Evolutionary conservation across 2,329 filamentous ascomycete species (phyloP).

Genomic region (Xylaria sp.): DNA sequence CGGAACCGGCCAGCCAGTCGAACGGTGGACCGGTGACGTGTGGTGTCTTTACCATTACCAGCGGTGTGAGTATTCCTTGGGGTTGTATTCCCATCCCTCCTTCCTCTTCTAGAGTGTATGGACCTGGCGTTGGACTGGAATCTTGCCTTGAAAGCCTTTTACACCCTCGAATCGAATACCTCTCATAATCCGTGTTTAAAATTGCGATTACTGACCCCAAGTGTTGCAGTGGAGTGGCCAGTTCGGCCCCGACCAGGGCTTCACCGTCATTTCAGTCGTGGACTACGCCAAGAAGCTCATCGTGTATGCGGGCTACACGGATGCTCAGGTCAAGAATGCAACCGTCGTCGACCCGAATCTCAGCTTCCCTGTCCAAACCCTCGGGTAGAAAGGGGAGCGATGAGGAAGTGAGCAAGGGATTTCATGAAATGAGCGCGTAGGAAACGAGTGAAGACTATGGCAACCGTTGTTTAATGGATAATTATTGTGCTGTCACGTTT

Average conservation of each 20-base stretch:
- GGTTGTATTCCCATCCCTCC: not conserved
- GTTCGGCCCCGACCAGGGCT: conserved; percentile 64
- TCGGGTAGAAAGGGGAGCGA: conserved; percentile 20
- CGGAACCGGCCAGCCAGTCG: conserved; percentile 50
- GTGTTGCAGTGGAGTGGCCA: conserved; percentile 61
- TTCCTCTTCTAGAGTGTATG: not conserved
- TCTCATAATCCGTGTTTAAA: not conserved
- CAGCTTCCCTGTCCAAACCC: conserved; percentile 47
- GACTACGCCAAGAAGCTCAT: conserved; percentile 59
- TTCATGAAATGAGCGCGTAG: too few relatives aligned
- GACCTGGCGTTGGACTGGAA: not conserved
- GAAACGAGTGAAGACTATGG: too few relatives aligned
- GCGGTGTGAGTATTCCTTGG: conserved; percentile 47
- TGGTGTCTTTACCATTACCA: conserved; percentile 64
- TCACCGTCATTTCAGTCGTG: conserved; percentile 65
- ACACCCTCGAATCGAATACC: not conserved
- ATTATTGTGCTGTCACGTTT: not conserved
- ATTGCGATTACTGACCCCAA: not conserved
- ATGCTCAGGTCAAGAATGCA: conserved; percentile 59
- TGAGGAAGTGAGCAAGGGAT: not conserved
- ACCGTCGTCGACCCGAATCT: conserved; percentile 61
- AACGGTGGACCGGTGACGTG: conserved; percentile 54
- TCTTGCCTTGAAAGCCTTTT: not conserved
- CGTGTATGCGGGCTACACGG: conserved; percentile 65
- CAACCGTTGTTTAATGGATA: not conserved